Percentiles rank a stretch among this genome's conserved stretches.
These are phyloP conservation scores for Candida gorgasii DNA, from an alignment of 805 yeast genomes.

Conservation along the genomic window DNA sequence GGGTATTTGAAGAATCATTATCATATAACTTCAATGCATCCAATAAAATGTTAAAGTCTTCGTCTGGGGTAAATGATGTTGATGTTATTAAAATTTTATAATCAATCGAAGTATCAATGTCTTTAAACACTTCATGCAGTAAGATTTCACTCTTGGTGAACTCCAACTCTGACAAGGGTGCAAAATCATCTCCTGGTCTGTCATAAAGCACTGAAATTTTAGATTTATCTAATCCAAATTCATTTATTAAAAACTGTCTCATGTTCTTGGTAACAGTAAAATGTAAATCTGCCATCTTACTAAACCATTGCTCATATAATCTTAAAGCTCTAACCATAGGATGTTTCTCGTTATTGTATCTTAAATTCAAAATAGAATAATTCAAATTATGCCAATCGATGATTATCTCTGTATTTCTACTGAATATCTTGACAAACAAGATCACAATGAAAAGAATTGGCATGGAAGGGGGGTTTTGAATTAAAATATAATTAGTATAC, in stretches of 20 bases:
- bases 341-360: constrained; percentile 53
- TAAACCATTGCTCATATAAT: constrained; percentile 62
- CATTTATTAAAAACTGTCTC: constrained; percentile 57
- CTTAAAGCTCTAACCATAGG: constrained; percentile 62
- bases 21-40: constrained; percentile 69
- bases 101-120: constrained; percentile 21
- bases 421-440: constrained; percentile 47
- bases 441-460: constrained; percentile 74
- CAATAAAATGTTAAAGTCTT: constrained; percentile 71
- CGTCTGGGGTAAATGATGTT: constrained; percentile 96
- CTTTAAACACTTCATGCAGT: constrained; percentile 27
- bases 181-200: constrained; percentile 73
- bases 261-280: constrained; percentile 79
- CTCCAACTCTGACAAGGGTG: constrained; percentile 41
- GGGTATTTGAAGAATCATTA: constrained; percentile 25
- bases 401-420: constrained; percentile 61
- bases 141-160: constrained; percentile 34
- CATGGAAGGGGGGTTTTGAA: constrained; percentile 92
- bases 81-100: constrained; percentile 79
- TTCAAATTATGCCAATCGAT: constrained; percentile 98
- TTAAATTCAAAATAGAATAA: constrained; percentile 73
- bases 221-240: constrained; percentile 50
- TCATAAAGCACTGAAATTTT: constrained; percentile 74
- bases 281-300: constrained; percentile 66
- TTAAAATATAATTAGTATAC: constrained; percentile 66